Conservation (phyloP, 768 basidiomycete genomes). For the Rhizopogon sp. region DNA sequence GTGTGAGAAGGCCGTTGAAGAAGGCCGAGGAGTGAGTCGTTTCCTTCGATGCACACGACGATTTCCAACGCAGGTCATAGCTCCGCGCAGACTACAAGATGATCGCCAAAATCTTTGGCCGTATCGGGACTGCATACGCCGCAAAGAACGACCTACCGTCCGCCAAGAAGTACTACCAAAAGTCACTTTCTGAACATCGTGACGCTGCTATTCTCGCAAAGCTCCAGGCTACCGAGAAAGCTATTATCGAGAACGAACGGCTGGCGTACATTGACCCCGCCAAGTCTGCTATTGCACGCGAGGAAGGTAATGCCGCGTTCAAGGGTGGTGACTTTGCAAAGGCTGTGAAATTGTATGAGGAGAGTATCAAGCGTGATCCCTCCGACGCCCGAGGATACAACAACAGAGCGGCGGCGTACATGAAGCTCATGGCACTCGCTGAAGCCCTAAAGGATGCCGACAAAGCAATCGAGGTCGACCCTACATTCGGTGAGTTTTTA, state of each 20-base stretch:
- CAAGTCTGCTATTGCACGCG: constrained; percentile 75
- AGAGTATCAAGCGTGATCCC: constrained; percentile 96
- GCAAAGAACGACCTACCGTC: constrained; percentile 70
- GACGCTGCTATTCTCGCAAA: constrained; percentile 90
- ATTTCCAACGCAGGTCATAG: constrained; percentile 27
- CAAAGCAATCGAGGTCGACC: constrained; percentile 88
- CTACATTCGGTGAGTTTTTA: constrained; percentile 61
- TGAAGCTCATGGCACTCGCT: constrained; percentile 87
- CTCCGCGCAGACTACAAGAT: constrained; percentile 92
- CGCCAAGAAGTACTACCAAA: constrained; percentile 90
- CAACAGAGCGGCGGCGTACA: constrained; percentile 97
- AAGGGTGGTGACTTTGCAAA: constrained; percentile 89
- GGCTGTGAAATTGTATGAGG: constrained; percentile 89
- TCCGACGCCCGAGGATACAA: constrained; percentile 90
- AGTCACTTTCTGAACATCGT: constrained; percentile 94
- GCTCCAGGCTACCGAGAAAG: constrained; percentile 77
- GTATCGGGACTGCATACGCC: constrained; percentile 79
- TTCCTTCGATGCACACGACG: neutral
- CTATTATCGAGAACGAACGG: constrained; percentile 71
- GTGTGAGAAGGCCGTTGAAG: constrained; percentile 95
- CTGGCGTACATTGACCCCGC: constrained; percentile 85
- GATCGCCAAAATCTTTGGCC: constrained; percentile 90
- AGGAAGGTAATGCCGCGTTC: constrained; percentile 91
- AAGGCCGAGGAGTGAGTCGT: constrained; percentile 68
- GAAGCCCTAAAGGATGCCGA: constrained; percentile 97